These are phyloP conservation scores for Cordyceps cateniannulata DNA, from an alignment of 2,329 filamentous ascomycete species.

Conservation along the genomic window DNA sequence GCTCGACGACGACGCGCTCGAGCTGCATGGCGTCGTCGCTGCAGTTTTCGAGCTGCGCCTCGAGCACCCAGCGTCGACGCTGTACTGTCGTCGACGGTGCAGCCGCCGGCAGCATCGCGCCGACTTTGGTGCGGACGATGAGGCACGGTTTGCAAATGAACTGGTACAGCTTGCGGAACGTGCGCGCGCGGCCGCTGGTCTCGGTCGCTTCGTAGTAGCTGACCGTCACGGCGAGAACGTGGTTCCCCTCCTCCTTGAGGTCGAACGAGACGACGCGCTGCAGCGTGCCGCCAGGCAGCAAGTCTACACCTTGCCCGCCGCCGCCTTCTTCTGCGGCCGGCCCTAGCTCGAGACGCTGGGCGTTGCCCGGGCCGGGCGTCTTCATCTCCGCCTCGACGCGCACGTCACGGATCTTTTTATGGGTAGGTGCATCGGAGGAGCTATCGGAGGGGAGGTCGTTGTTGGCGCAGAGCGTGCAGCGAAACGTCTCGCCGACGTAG, in stretches of 20 bases:
- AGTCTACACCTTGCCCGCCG: slow-evolving; percentile 32
- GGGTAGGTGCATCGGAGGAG: slow-evolving; percentile 1
- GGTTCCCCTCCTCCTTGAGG: slow-evolving; percentile 87
- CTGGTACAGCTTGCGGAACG: slow-evolving; percentile 93
- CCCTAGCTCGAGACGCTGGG: slow-evolving; percentile 61
- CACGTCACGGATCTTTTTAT: slow-evolving; percentile 62
- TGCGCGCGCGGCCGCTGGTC: slow-evolving; percentile 64
- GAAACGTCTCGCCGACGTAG: slow-evolving; percentile 92
- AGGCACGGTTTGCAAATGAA: slow-evolving; percentile 89
- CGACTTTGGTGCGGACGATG: slow-evolving; percentile 85
- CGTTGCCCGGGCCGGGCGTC: slow-evolving; percentile 57
- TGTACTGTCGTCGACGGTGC: not conserved
- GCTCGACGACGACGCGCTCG: slow-evolving; percentile 55
- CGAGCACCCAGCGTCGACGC: slow-evolving; percentile 61
- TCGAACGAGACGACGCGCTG: slow-evolving; percentile 82
- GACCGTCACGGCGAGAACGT: slow-evolving; percentile 88
- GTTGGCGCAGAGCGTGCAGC: slow-evolving; percentile 92
- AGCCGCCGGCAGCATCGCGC: slow-evolving; percentile 40
- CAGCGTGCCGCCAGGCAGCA: slow-evolving; percentile 59
- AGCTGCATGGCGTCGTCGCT: slow-evolving; percentile 77
- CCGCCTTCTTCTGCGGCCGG: slow-evolving; percentile 17
- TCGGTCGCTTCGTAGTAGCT: slow-evolving; percentile 86
- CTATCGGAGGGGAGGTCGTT: slow-evolving; percentile 53
- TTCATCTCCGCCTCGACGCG: slow-evolving; percentile 91
- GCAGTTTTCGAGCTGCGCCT: slow-evolving; percentile 94